These are phyloP conservation scores for Dictyostelium firmibasis DNA, from an alignment of 78 protist species.

Conservation along the genomic window DNA sequence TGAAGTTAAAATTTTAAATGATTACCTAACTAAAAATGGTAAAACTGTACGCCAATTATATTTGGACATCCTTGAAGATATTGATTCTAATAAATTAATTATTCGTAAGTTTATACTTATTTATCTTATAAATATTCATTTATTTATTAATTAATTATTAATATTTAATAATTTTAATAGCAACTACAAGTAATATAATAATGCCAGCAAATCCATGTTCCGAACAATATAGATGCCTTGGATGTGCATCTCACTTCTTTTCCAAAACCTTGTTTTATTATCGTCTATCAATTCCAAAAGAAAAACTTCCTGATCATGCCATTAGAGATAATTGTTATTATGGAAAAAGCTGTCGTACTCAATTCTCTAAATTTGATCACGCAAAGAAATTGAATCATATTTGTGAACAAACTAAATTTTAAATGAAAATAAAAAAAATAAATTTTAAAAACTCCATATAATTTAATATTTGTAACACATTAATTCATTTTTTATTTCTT, in stretches of 20 bases:
- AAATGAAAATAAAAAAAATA: background rate
- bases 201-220: background rate
- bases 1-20: conserved; percentile 43
- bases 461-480: too few relatives aligned
- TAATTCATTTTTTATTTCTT: too few relatives aligned
- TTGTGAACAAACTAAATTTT: conserved; percentile 70
- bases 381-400: conserved; percentile 73
- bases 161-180: too few relatives aligned
- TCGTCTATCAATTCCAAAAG: conserved; percentile 53
- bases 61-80: background rate
- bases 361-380: conserved; percentile 53
- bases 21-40: conserved; percentile 3
- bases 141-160: background rate
- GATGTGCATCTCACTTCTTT: conserved; percentile 32
- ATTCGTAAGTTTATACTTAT: background rate
- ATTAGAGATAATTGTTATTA: conserved; percentile 71
- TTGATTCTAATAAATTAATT: background rate
- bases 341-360: conserved; percentile 81
- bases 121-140: background rate
- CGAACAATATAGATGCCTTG: conserved; percentile 23
- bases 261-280: conserved; percentile 13
- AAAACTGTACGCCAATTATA: conserved; percentile 8
- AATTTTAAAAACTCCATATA: background rate
- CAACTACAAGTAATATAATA: background rate
- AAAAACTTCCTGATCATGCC: conserved; percentile 59